Percentiles rank a stretch among this genome's conserved stretches.
phyloP scores from a whole-genome alignment of 2,329 filamentous ascomycete species.

The Botrytis porri region DNA sequence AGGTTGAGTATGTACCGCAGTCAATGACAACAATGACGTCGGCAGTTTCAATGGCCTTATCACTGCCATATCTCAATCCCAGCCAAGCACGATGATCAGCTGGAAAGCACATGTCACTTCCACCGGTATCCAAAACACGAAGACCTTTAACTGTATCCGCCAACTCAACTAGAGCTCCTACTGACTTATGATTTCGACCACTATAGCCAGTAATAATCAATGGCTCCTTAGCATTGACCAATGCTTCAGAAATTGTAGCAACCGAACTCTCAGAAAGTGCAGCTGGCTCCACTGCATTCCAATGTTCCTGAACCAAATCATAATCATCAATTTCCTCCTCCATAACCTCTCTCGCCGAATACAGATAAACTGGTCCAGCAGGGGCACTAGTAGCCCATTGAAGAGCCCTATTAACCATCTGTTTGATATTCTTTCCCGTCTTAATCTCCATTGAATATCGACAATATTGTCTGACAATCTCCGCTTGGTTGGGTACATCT shows the following conservation, averaged over 20 bases:
- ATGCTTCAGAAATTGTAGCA: slow-evolving; percentile 53
- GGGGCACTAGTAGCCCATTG: slow-evolving; percentile 69
- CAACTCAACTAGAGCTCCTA: slow-evolving; percentile 61
- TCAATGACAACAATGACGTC: slow-evolving; percentile 84
- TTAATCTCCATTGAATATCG: slow-evolving; percentile 70
- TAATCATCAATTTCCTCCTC: slow-evolving; percentile 66
- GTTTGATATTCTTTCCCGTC: slow-evolving; percentile 69
- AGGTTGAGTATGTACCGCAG: slow-evolving; percentile 46
- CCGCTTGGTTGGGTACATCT: slow-evolving; percentile 71
- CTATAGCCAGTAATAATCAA: slow-evolving; percentile 69
- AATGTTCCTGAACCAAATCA: slow-evolving; percentile 54
- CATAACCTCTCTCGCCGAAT: slow-evolving; percentile 65
- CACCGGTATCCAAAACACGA: slow-evolving; percentile 71
- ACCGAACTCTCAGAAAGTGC: slow-evolving; percentile 55
- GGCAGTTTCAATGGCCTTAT: slow-evolving; percentile 69
- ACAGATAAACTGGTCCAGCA: slow-evolving; percentile 66
- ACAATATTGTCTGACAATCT: slow-evolving; percentile 71
- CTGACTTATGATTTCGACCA: slow-evolving; percentile 64
- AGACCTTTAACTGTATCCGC: slow-evolving; percentile 66
- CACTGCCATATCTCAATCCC: slow-evolving; percentile 70
- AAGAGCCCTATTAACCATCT: slow-evolving; percentile 69
- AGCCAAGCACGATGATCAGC: slow-evolving; percentile 65
- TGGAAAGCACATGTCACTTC: slow-evolving; percentile 79
- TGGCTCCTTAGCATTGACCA: slow-evolving; percentile 63
- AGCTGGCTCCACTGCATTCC: slow-evolving; percentile 58